Percentiles rank a stretch among this genome's conserved stretches.
These are phyloP conservation scores for Vitis hybrid DNA, from an alignment of 177 flowering plant species.

Conservation along the genomic window DNA sequence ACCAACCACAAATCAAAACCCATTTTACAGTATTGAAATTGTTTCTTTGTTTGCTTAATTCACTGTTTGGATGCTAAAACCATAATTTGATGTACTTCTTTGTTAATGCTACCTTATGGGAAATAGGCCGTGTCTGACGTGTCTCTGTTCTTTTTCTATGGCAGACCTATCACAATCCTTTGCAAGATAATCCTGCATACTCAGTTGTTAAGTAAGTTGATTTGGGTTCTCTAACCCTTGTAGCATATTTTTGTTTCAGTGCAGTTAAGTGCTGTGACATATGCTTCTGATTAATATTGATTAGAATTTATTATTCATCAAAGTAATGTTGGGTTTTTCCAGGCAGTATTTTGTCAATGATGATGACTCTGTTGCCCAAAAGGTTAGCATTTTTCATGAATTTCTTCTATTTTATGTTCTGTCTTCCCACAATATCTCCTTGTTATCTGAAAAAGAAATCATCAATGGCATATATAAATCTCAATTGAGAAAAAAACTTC, in stretches of 20 bases:
- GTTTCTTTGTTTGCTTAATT: neutral
- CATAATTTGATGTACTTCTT: neutral
- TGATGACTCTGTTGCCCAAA: conserved; percentile 57
- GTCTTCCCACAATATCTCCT: neutral
- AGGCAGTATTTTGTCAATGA: conserved; percentile 68
- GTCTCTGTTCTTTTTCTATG: conserved; percentile 3
- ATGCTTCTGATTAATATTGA: neutral
- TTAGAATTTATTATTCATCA: neutral
- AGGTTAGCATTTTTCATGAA: conserved; percentile 30
- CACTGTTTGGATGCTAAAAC: no score
- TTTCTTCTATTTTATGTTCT: neutral
- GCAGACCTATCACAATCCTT: conserved; percentile 65
- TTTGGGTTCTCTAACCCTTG: neutral
- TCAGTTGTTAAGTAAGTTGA: conserved; percentile 58
- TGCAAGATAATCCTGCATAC: conserved; percentile 71
- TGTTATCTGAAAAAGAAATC: no score
- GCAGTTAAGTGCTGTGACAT: neutral
- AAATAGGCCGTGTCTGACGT: neutral
- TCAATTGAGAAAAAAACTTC: no score
- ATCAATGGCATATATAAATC: no score
- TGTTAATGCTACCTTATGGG: neutral
- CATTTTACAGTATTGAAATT: no score
- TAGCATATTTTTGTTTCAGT: neutral
- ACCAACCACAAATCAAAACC: no score
- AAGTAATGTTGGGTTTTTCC: conserved; percentile 9